Conservation (phyloP, 192 early-diverging fungal genomes). For the Coemansia sp. region DNA sequence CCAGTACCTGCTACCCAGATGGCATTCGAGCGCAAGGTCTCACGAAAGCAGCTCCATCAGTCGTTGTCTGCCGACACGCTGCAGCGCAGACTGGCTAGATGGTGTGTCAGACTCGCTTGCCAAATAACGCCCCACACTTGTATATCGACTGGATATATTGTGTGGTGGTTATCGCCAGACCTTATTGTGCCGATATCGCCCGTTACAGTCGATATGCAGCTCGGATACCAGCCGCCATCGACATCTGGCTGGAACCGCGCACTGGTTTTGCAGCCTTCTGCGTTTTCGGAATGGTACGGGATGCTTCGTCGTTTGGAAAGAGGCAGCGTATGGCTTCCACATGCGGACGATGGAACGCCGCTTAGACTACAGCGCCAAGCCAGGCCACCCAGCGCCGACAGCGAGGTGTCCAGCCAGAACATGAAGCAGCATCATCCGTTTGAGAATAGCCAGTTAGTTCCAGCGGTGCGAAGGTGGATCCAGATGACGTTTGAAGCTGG, state of each 20-base stretch:
- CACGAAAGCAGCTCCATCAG: conserved; percentile 30
- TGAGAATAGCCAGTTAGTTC: background rate
- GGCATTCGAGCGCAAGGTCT: conserved; percentile 13
- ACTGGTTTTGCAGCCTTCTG: conserved; percentile 8
- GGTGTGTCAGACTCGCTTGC: conserved; percentile 10
- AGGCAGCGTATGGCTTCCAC: conserved; percentile 28
- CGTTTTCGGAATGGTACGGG: conserved; percentile 46
- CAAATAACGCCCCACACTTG: conserved; percentile 21
- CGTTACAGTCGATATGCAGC: conserved; percentile 32
- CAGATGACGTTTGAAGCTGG: background rate
- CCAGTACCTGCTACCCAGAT: background rate
- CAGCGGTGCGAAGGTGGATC: background rate
- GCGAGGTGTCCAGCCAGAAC: too few species aligned
- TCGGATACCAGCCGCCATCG: conserved; percentile 20
- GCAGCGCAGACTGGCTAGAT: conserved; percentile 30
- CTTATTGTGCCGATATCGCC: conserved; percentile 43
- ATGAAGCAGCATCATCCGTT: background rate
- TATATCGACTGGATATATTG: conserved; percentile 17
- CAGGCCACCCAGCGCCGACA: background rate
- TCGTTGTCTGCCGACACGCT: conserved; percentile 26
- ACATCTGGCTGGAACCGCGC: background rate
- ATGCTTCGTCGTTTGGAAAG: conserved; percentile 42
- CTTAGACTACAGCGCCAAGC: conserved; percentile 18
- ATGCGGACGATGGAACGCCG: conserved; percentile 48
- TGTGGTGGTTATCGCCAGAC: conserved; percentile 45